Conservation (phyloP, 306 rosid species). For the Citrullus mucosospermus region DNA sequence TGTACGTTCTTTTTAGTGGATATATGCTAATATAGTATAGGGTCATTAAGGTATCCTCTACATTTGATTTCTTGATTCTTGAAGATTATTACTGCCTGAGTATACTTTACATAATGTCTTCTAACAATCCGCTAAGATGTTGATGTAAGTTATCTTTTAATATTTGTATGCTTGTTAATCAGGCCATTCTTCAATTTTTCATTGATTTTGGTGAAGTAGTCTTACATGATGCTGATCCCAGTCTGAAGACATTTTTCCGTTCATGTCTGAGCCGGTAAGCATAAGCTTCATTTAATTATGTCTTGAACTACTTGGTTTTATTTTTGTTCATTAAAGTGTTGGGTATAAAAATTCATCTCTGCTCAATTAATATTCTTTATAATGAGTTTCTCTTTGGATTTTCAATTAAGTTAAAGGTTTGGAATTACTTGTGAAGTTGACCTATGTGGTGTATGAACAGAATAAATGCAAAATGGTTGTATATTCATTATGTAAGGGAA, state of each 20-base stretch:
- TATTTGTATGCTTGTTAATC: slow-evolving; percentile 11
- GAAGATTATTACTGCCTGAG: not conserved
- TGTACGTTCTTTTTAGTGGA: not conserved
- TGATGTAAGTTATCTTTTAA: not conserved
- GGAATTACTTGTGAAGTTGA: not conserved
- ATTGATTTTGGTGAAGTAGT: slow-evolving; percentile 82
- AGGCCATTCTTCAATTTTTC: slow-evolving; percentile 90
- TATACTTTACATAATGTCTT: not conserved
- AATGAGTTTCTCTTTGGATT: not conserved
- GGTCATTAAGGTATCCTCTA: not conserved
- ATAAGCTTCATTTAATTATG: not conserved
- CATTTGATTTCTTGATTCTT: not conserved
- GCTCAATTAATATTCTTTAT: not conserved
- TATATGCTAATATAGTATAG: not conserved
- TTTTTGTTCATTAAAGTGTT: not conserved
- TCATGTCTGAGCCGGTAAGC: slow-evolving; percentile 86
- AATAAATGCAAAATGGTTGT: not conserved
- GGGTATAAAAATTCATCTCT: not conserved
- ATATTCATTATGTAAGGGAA: not conserved
- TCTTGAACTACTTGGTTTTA: not conserved
- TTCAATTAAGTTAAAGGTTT: not conserved
- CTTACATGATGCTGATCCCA: slow-evolving; percentile 94
- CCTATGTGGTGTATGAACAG: not conserved
- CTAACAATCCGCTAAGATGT: not conserved
- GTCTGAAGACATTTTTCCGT: slow-evolving; percentile 68